Conservation (phyloP, 108 stramenopile genomes). For the Aurantiochytrium sp. region DNA sequence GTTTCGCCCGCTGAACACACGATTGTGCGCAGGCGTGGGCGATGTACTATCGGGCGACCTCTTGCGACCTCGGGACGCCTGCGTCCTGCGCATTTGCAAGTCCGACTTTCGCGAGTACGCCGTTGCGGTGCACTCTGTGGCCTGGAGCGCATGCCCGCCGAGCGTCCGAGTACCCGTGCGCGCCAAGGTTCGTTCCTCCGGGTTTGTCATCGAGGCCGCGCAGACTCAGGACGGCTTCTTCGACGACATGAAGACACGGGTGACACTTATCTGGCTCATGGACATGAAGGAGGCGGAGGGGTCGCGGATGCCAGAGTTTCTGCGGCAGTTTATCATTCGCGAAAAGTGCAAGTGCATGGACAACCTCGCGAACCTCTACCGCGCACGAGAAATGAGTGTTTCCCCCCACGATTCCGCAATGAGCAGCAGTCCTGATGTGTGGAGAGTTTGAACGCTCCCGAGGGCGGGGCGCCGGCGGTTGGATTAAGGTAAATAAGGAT, state of each 20-base stretch:
- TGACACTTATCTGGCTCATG: neutral
- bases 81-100: neutral
- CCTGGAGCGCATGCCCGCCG: neutral
- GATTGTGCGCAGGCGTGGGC: neutral
- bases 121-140: neutral
- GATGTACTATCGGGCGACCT: neutral
- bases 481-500: too few species aligned
- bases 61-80: neutral
- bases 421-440: too few species aligned
- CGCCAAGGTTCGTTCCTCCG: neutral
- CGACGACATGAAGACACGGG: neutral
- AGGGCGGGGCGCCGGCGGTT: too few species aligned
- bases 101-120: neutral
- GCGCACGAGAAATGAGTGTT: neutral
- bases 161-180: neutral
- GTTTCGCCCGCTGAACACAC: neutral
- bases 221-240: neutral
- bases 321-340: neutral
- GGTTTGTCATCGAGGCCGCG: neutral
- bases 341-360: conserved; percentile 28
- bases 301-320: neutral
- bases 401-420: too few species aligned
- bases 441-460: too few species aligned
- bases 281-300: neutral
- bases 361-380: neutral